Base-by-base conservation (phyloP, 495 filamentous ascomycete species). In the Trichocladium uniseriatum region DNA sequence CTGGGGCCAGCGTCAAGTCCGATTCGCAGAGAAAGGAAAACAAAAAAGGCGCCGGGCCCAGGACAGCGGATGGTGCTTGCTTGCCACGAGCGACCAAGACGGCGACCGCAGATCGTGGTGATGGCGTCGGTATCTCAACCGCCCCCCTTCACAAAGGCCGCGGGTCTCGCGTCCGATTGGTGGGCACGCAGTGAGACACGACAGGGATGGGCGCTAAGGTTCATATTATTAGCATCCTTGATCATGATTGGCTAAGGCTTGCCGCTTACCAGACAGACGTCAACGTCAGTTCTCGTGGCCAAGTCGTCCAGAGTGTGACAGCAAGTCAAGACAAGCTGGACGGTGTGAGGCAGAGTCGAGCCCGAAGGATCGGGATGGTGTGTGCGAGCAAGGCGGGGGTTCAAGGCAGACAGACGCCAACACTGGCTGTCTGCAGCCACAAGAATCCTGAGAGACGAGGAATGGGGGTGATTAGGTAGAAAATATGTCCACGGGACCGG, bases 201-300 rank as follows among this genome's bases (percentile, higher is more conserved):
- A 54, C 56, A 59, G 41, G 35, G 52, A 48, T 64, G 52, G 55
- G 63, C 63, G 63, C 61, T 64, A 60, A 66, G 42, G 49, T 60
- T 53, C n/a, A 53, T 64, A 66, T 66, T 58, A 53, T 64, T 66
- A 66, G 63, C 40, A 59, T 43, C 54, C 29, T 43, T 29, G 37
- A 38, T 1, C 41, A 35, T 57, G 43, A 64, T 66, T 66, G 61
- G 61, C 29, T 58, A 52, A 43, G 15, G 15, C 24, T 51, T 58
- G 56, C 51, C 56, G 61, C 60, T 59, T 52, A 58, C 62, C 55
- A 53, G 37, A 43, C 43, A 57, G 49, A 40, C 13, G 22, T 31
- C 34, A 19, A 38, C 21, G 14, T 13, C 22, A 13, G 4, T 15
- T 43, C 22, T 43, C 40, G 40, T 27, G 21, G 22, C 9, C 20